phyloP scores from a whole-genome alignment of 345 rosid genomes.

The Microcos paniculata region DNA sequence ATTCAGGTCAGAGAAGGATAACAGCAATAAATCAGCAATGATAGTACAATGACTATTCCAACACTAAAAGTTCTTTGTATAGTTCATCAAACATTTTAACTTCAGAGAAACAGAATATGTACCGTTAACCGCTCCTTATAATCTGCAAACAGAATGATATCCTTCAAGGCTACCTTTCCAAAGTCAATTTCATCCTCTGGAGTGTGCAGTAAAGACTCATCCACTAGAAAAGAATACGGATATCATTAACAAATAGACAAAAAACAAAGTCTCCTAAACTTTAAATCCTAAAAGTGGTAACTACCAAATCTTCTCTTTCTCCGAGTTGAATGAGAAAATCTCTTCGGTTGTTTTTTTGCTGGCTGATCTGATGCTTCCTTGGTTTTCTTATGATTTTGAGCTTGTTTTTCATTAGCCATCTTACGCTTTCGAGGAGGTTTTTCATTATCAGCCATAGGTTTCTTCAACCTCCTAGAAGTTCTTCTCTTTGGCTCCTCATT shows the following conservation, averaged over 20 bases:
- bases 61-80: too few species aligned
- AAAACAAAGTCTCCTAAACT: background rate
- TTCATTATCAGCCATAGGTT: conserved; percentile 28
- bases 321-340: conserved; percentile 69
- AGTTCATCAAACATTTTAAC: too few species aligned
- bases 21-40: too few species aligned
- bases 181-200: conserved; percentile 68
- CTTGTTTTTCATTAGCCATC: background rate
- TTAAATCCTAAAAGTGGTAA: background rate
- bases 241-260: background rate
- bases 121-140: conserved; percentile 63
- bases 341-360: conserved; percentile 42
- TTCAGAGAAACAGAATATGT: conserved; percentile 2
- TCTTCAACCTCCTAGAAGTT: conserved; percentile 36
- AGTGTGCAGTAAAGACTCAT: conserved; percentile 46
- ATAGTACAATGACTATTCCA: too few species aligned
- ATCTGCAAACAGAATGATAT: conserved; percentile 65
- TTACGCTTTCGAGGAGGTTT: conserved; percentile 37
- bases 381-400: conserved; percentile 8
- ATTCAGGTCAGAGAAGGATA: conserved; percentile 6
- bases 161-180: conserved; percentile 51
- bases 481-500: conserved; percentile 26
- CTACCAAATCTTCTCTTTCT: conserved; percentile 55
- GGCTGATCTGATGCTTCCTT: conserved; percentile 34
- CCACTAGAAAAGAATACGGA: conserved; percentile 36